A percentile compares a stretch with the other conserved stretches of the same genome.
Conservation (phyloP, 495 filamentous ascomycete genomes). For the Annulohypoxylon moriforme region DNA sequence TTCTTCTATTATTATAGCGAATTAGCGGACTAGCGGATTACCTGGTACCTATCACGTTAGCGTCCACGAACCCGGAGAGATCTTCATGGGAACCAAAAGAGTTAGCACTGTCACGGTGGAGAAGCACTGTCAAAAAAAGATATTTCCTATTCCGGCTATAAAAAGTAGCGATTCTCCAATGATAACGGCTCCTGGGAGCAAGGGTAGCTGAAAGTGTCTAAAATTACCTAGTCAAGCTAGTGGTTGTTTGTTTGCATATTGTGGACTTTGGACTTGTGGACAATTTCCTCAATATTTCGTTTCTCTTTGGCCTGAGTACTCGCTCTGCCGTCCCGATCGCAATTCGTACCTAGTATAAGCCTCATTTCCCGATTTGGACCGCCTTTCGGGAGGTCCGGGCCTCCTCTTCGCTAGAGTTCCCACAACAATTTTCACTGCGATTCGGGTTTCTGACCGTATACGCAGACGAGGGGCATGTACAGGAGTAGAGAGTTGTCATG, state of each 20-base stretch:
- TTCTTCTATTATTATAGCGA: background rate
- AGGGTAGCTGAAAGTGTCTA: slow-evolving; percentile 39
- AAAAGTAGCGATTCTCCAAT: slow-evolving; percentile 40
- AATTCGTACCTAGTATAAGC: background rate
- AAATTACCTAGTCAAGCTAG: slow-evolving; percentile 36
- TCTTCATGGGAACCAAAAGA: background rate
- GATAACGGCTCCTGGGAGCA: slow-evolving; percentile 40
- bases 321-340: slow-evolving; percentile 1
- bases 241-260: slow-evolving; percentile 21
- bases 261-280: too few relatives aligned
- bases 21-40: too few relatives aligned
- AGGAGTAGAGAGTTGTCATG: slow-evolving; percentile 54
- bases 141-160: slow-evolving; percentile 43
- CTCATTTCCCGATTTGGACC: background rate
- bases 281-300: slow-evolving; percentile 10
- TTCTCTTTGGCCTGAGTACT: background rate
- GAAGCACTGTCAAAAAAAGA: slow-evolving; percentile 6
- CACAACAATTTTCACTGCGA: background rate
- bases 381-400: slow-evolving; percentile 5
- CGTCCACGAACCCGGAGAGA: background rate
- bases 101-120: background rate
- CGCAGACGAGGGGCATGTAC: slow-evolving; percentile 64
- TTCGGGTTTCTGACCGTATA: slow-evolving; percentile 61
- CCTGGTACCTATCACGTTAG: too few relatives aligned
- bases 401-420: background rate